phyloP scores from a whole-genome alignment of 2,329 filamentous ascomycete species.

The Ilyonectria sp. region DNA sequence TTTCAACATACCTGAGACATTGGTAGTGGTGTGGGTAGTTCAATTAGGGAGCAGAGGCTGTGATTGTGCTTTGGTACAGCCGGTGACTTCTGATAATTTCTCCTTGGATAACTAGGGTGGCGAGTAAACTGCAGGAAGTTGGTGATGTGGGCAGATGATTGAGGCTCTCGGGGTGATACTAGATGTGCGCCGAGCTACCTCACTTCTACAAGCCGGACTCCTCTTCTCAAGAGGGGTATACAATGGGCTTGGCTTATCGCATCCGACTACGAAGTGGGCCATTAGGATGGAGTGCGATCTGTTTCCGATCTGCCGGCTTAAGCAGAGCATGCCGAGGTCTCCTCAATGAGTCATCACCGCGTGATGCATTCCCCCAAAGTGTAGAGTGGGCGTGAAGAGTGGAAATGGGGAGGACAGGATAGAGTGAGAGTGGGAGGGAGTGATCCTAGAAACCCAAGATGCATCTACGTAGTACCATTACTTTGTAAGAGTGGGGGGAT shows the following conservation, averaged over 20 bases:
- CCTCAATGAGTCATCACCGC: neutral
- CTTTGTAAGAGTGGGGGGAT: neutral
- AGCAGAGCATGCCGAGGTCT: neutral
- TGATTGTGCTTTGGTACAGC: neutral
- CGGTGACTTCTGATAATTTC: neutral
- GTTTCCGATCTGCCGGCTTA: neutral
- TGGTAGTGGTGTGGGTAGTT: neutral
- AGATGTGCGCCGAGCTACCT: neutral
- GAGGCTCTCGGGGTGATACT: neutral
- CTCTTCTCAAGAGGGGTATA: neutral
- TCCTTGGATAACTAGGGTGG: neutral
- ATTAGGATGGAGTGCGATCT: neutral
- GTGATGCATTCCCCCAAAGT: neutral
- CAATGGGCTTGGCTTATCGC: neutral
- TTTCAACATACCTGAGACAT: constrained; percentile 3
- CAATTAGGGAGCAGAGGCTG: neutral
- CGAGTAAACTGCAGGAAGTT: neutral
- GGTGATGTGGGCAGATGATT: neutral
- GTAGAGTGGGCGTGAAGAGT: neutral
- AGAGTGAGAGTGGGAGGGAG: neutral
- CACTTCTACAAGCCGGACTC: neutral
- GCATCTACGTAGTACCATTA: neutral
- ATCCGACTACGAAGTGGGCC: neutral
- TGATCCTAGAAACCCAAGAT: neutral
- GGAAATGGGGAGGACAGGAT: neutral